A percentile compares a stretch with the other conserved stretches of the same genome.
phyloP scores from a whole-genome alignment of 2,329 filamentous ascomycete species.

The Aspergillus thermomutatus region DNA sequence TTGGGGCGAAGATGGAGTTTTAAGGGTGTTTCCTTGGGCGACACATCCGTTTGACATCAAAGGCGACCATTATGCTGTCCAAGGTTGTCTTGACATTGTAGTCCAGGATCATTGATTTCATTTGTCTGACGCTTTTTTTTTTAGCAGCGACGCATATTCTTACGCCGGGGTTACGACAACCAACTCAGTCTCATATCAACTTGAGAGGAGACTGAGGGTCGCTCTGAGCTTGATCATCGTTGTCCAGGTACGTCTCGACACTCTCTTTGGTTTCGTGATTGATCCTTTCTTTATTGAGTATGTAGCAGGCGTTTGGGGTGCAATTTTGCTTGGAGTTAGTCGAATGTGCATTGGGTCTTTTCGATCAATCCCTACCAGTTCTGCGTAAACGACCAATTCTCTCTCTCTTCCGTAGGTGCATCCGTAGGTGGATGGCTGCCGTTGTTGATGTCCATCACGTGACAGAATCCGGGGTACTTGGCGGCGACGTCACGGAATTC shows the following conservation, averaged over 20 bases:
- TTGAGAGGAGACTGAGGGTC: not conserved
- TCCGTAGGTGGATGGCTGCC: not conserved
- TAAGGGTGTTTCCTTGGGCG: not conserved
- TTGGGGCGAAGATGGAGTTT: not conserved
- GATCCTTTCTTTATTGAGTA: not conserved
- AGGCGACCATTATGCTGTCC: not conserved
- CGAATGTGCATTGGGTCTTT: not conserved
- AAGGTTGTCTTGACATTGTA: not conserved
- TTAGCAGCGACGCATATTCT: not conserved
- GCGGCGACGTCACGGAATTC: slow-evolving; percentile 22
- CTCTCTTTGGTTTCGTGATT: not conserved
- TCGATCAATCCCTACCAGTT: not conserved
- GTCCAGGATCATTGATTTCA: not conserved
- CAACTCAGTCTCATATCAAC: not conserved
- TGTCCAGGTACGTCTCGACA: not conserved
- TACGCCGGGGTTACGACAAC: not conserved
- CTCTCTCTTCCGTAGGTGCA: not conserved
- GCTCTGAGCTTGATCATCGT: not conserved
- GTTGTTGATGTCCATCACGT: slow-evolving; percentile 8
- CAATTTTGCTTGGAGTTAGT: not conserved
- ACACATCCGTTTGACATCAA: not conserved
- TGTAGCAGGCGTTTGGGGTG: not conserved
- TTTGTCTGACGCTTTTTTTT: not conserved
- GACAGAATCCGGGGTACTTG: slow-evolving; percentile 14
- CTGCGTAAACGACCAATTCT: not conserved